phyloP scores from a whole-genome alignment of 1,284 basidiomycete genomes.

The Papiliotrema fonsecae region DNA sequence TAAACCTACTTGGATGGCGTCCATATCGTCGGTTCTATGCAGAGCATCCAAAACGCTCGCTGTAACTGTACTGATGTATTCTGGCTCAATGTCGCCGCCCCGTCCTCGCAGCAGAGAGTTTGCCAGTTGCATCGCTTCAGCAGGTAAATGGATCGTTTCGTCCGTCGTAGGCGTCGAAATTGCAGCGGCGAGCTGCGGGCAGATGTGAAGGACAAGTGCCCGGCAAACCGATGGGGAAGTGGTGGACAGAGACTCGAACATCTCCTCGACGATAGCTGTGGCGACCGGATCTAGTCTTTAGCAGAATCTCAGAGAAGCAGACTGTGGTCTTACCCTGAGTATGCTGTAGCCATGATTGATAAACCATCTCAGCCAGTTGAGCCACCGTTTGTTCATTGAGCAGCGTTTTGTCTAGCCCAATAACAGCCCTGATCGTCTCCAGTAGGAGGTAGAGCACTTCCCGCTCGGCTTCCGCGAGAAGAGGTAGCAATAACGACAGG shows the following conservation, averaged over 20 bases:
- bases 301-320: background rate
- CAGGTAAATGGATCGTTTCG: constrained; percentile 63
- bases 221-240: constrained; percentile 26
- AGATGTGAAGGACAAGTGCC: constrained; percentile 62
- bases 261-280: constrained; percentile 77
- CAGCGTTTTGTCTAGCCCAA: constrained; percentile 69
- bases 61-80: constrained; percentile 68
- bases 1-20: constrained; percentile 67
- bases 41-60: constrained; percentile 68
- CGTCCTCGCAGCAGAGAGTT: constrained; percentile 65
- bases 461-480: constrained; percentile 72
- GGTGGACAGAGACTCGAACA: constrained; percentile 64
- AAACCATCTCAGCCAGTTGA: constrained; percentile 60
- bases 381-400: constrained; percentile 60
- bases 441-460: constrained; percentile 87
- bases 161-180: constrained; percentile 57
- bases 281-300: constrained; percentile 71
- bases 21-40: constrained; percentile 67
- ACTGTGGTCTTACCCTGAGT: constrained; percentile 59
- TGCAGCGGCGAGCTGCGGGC: constrained; percentile 65
- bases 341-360: constrained; percentile 78
- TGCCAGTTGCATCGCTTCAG: constrained; percentile 75
- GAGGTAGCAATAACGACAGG: constrained; percentile 75
- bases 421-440: constrained; percentile 73
- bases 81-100: constrained; percentile 62